phyloP scores from a whole-genome alignment of 345 rosid genomes.

The Eucalyptus pumila region DNA sequence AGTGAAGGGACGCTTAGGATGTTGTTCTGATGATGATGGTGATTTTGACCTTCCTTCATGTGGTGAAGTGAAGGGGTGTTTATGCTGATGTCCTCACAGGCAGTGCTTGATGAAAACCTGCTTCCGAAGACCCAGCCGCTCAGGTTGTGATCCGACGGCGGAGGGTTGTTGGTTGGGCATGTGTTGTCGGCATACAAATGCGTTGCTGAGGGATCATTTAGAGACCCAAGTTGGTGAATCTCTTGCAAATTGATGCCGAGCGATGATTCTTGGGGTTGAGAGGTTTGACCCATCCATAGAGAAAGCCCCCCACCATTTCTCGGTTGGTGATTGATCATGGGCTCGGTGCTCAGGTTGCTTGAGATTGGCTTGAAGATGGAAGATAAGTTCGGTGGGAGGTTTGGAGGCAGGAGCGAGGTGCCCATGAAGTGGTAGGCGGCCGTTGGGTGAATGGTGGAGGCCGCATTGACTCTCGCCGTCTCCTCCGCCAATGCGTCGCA shows the following conservation, averaged over 20 bases:
- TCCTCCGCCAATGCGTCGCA: slow-evolving; percentile 98
- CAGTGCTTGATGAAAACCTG: slow-evolving; percentile 2
- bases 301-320: slow-evolving; percentile 12
- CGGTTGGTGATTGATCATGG: slow-evolving; percentile 10
- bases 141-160: slow-evolving; percentile 18
- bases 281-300: slow-evolving; percentile 25
- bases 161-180: not conserved
- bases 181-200: not conserved
- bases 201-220: slow-evolving; percentile 3
- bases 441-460: slow-evolving; percentile 20
- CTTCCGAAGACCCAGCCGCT: slow-evolving; percentile 41
- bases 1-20: slow-evolving; percentile 62
- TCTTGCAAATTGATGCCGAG: slow-evolving; percentile 15
- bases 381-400: slow-evolving; percentile 28
- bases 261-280: slow-evolving; percentile 13
- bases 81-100: slow-evolving; percentile 9
- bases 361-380: slow-evolving; percentile 48
- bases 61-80: slow-evolving; percentile 8
- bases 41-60: not conserved
- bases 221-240: slow-evolving; percentile 11
- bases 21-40: slow-evolving; percentile 17
- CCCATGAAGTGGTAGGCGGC: slow-evolving; percentile 44
- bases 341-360: not conserved
- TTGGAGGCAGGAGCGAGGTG: slow-evolving; percentile 12
- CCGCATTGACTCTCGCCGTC: slow-evolving; percentile 81